Percentiles rank a stretch among this genome's conserved stretches.
phyloP scores from a whole-genome alignment of 23 red algal genomes.

The Rhodosorus marinus region DNA sequence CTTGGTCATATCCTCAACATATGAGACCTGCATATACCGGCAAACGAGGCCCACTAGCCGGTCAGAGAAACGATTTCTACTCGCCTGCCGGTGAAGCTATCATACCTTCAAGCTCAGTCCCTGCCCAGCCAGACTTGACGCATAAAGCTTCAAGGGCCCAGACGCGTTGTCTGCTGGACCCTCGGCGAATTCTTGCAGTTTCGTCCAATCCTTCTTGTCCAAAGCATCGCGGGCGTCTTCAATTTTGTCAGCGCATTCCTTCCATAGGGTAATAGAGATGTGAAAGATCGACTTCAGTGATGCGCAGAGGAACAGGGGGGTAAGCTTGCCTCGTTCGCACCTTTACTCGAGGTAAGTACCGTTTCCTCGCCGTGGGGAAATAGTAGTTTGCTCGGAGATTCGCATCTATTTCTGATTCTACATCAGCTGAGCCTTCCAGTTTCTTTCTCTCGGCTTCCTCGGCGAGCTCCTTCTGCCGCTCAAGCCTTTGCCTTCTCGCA shows the following conservation, averaged over 20 bases:
- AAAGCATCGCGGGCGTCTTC: constrained; percentile 4
- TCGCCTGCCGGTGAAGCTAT: too few relatives aligned
- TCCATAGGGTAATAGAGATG: too few relatives aligned
- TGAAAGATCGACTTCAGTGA: constrained; percentile 37
- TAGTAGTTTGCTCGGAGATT: constrained; percentile 64
- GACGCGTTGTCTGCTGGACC: constrained; percentile 21
- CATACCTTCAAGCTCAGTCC: constrained; percentile 40
- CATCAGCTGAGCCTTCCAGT: too few relatives aligned
- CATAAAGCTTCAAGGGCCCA: constrained; percentile 43
- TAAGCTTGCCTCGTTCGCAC: background rate
- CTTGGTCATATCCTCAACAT: constrained; percentile 30
- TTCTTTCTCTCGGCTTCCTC: background rate
- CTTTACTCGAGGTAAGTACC: background rate
- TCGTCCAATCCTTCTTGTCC: constrained; percentile 11
- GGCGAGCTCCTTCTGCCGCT: background rate
- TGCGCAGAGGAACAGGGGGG: constrained; percentile 4
- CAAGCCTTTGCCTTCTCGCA: background rate
- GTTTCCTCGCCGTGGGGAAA: constrained; percentile 32
- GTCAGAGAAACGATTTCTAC: too few relatives aligned
- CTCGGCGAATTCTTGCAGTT: constrained; percentile 4
- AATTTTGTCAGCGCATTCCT: constrained; percentile 37
- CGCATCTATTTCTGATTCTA: constrained; percentile 19
- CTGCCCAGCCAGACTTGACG: constrained; percentile 31
- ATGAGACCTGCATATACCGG: constrained; percentile 19
- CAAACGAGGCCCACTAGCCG: too few relatives aligned